Evolutionary conservation across 2,329 filamentous ascomycete genomes (phyloP), one percentile per base, ranked within the genome.

Genomic region (Cladosporium sp.): DNA sequence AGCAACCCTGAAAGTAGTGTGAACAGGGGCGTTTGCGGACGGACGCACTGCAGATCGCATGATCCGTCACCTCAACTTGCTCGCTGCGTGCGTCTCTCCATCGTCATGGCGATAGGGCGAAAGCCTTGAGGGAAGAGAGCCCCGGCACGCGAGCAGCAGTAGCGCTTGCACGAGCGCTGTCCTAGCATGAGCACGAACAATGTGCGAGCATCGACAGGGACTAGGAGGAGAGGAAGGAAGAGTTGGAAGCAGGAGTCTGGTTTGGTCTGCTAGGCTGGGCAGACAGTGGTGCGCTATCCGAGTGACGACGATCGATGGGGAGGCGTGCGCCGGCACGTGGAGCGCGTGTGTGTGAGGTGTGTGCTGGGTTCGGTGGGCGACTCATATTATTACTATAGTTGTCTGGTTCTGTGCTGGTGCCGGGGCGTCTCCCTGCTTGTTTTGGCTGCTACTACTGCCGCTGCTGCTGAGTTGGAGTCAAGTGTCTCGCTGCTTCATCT

Each of bases 41-140:
- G 59, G 59, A 49, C 59, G 60, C 60, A 49, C 60, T 55, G 44
- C 32, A 62, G 59, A 62, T 62, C 58, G 36, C 51, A 54, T n/a
- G 28, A 15, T 26, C 49, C 49, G 15, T 52, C 49, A 52, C 49
- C 41, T 47, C n/a, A 47, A 47, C 8, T 52, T 15, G 49, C 49
- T 52, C 21, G 24, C 10, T 26, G 49, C 30, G 32, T 38, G 21
- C n/a, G 21, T 38, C 57, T 34, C 7, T 38, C n/a, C 52, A 55
- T 63, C 60, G 60, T 63, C 49, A 63, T 63, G 60, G 60, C 60
- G 60, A 55, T 63, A 55, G 60, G 60, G 49, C 60, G 60, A 55
- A 63, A 14, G 24, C 24, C 24, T 24, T 24, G 24, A 24, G 60
- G 49, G n/a, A 38, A 24, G 18, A 52, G 8, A 49, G 26, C 12